phyloP scores from a whole-genome alignment of 2,329 filamentous ascomycete species.

The Talaromyces rugulosus region DNA sequence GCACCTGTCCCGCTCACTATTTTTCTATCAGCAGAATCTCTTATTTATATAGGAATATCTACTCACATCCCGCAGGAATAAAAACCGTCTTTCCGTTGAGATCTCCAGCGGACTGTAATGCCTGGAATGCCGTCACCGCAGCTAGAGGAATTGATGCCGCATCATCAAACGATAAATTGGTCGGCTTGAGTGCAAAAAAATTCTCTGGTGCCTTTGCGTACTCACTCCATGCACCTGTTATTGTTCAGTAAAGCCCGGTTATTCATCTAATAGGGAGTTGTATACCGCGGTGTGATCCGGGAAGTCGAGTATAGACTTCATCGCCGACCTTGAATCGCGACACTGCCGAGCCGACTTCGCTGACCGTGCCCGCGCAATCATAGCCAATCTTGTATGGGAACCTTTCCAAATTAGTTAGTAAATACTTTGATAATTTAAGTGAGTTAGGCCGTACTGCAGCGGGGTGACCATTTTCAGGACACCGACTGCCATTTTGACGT shows the following conservation, averaged over 20 bases:
- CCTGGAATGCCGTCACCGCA: slow-evolving; percentile 42
- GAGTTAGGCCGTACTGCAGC: slow-evolving; percentile 20
- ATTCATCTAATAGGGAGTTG: neutral
- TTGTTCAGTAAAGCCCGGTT: neutral
- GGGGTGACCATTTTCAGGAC: slow-evolving; percentile 26
- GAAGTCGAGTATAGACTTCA: slow-evolving; percentile 32
- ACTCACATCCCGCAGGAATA: slow-evolving; percentile 42
- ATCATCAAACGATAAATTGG: slow-evolving; percentile 37
- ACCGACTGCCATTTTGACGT: slow-evolving; percentile 39
- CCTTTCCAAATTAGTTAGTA: slow-evolving; percentile 15
- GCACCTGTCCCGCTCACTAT: slow-evolving; percentile 45
- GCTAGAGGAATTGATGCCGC: slow-evolving; percentile 41
- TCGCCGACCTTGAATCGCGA: slow-evolving; percentile 35
- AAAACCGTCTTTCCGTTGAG: slow-evolving; percentile 51
- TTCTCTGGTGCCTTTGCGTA: slow-evolving; percentile 30
- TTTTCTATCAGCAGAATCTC: neutral
- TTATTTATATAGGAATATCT: neutral
- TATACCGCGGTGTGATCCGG: slow-evolving; percentile 19
- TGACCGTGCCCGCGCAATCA: slow-evolving; percentile 37
- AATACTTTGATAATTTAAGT: neutral
- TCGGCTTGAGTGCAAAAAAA: slow-evolving; percentile 38
- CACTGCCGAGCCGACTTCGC: slow-evolving; percentile 29
- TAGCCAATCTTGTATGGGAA: slow-evolving; percentile 43
- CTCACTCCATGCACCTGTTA: slow-evolving; percentile 33
- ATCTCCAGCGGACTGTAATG: slow-evolving; percentile 39